Conservation (phyloP, 768 basidiomycete species). For the Lactarius akahatsu region DNA sequence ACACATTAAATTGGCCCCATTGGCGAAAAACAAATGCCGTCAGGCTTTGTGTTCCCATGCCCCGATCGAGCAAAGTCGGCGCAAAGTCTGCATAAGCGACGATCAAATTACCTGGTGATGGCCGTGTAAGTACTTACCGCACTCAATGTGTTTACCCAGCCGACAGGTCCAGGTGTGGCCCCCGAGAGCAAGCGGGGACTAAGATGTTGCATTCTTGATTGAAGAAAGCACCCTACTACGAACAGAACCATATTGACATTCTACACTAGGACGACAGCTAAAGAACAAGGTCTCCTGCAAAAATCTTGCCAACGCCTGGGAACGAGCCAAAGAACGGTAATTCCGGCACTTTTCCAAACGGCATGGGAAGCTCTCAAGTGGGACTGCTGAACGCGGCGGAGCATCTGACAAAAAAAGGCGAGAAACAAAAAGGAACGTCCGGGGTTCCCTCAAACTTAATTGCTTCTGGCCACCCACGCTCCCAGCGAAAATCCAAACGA, state of each 20-base stretch:
- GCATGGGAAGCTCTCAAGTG: not conserved
- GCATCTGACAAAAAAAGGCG: not conserved
- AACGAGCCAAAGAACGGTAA: not conserved
- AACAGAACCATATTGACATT: not conserved
- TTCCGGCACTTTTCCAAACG: not conserved
- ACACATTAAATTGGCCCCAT: slow-evolving; percentile 6
- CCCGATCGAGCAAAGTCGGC: slow-evolving; percentile 9
- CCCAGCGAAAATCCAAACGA: not conserved
- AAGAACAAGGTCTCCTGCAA: not conserved
- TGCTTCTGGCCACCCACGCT: slow-evolving; percentile 5
- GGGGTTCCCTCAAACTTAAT: slow-evolving; percentile 1
- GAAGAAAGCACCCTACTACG: slow-evolving; percentile 2
- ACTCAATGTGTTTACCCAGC: not conserved
- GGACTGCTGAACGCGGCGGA: not conserved
- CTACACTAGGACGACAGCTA: not conserved
- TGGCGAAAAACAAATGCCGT: slow-evolving; percentile 8
- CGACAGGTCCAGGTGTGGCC: not conserved
- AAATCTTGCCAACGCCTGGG: not conserved
- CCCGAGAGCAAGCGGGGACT: not conserved
- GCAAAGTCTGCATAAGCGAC: slow-evolving; percentile 4
- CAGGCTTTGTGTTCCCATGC: slow-evolving; percentile 12
- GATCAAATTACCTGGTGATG: not conserved
- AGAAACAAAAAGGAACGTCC: not conserved
- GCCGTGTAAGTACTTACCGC: not conserved
- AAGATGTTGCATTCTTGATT: not conserved